Base-by-base conservation (phyloP, 2,329 filamentous ascomycete species). In the Dactylellina haptotyla region DNA sequence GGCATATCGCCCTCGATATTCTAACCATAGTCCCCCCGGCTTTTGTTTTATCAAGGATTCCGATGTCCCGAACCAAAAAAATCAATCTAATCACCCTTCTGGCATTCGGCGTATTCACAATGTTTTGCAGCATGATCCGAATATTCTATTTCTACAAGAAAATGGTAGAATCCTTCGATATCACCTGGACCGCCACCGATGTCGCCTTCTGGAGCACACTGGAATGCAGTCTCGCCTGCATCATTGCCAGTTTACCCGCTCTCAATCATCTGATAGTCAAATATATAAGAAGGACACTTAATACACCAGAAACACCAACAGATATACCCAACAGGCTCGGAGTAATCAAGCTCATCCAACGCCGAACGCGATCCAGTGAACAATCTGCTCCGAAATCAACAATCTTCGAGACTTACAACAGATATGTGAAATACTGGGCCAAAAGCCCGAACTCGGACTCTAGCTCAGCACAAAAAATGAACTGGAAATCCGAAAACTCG, bases 11-110 rank as follows among this genome's bases (percentile, higher is more conserved):
- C 6, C 58, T 71, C 10, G 66, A 71, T 32, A 32, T 71, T 14
- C 54, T 71, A 14, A 71, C 66, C 6, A 71, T 71, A 8, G 6
- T 71, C 9, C 66, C 66, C 9, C 66, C 66, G 8, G 48, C 64
- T 4, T 25, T 63, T n/a, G 53, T 71, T n/a, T 28, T 71, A 4
- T 53, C 57, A 12, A 56, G 46, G 10, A 41, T 71, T 4, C 57
- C 57, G 18, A 63, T 71, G 66, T 57, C 66, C 3, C 18, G 25
- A 1, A 26, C 57, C 0, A 71, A 71, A 28, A 71, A 71, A 32
- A 14, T 57, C 8, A 71, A 71, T 32, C 51, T 71, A 0, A 20
- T 61, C 14, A n/a, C 51, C 14, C 57, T 71, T 5, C 64, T 69
- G 14, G n/a, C 32, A 3, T 48, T 63, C n/a, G 66, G 58, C 4